Base-by-base conservation (phyloP, 2,329 filamentous ascomycete species). In the Plenodomus biglobosus region DNA sequence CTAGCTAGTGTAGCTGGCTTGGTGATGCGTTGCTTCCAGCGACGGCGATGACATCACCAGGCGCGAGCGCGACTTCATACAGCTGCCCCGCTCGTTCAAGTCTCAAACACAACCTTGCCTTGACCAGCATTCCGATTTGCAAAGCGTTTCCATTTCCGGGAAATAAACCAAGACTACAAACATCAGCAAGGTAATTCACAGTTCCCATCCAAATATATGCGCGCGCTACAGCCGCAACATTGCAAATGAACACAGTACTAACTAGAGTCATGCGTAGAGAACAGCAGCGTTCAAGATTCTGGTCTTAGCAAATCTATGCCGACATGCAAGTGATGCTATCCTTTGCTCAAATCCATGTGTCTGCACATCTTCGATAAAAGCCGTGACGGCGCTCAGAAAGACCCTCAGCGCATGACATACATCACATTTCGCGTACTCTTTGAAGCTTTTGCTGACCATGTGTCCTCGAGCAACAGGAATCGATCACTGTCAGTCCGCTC, bases 401-500 rank as follows among this genome's bases (percentile, higher is more conserved):
- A 32, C 27, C 13, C 27, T 32, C 27, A 15, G 11, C 3, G 6
- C 11, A 15, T 10, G 13, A 3, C 27, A 32, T 15, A 32, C 15
- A 32, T 15, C 7, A 3, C 3, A 10, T 32, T 15, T 32, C 15
- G 13, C 27, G 13, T 15, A 32, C 27, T 15, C 13, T 6, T 4
- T 24, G 20, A 30, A 32, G 16, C 30, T 1, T 18, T 24, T 15
- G 48, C 71, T 69, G 59, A 75, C 57, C 52, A 56, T 52, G 37
- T 53, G 65, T 42, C 51, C 57, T 30, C 53, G 22, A 55, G 52
- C 38, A 15, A 46, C 61, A 88, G 86, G 86, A 86, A 88, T 65
- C 87, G 87, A 64, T 83, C 85, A 52, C 80, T 90, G 52, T 90
- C 87, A 22, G 83, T 89, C 66, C 86, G 87, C 62, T 87, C 86